These are phyloP conservation scores for Aureobasidium leucospermi DNA, from an alignment of 2,329 filamentous ascomycete genomes.

Conservation along the genomic window DNA sequence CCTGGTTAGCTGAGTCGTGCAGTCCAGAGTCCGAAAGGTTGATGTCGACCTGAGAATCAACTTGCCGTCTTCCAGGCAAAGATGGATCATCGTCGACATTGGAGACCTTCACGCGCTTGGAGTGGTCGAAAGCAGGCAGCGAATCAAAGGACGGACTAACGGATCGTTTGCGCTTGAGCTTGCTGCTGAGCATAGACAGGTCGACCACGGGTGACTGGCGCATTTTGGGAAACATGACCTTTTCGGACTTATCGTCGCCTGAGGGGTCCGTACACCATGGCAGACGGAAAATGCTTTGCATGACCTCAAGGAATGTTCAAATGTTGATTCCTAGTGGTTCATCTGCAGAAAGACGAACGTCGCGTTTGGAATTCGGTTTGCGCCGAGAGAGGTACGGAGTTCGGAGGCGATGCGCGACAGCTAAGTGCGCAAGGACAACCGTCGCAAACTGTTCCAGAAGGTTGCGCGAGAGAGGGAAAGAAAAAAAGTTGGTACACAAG, in stretches of 20 bases:
- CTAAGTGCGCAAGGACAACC: slow-evolving; percentile 3
- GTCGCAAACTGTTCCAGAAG: not conserved
- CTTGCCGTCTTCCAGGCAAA: not conserved
- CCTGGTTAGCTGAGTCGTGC: not conserved
- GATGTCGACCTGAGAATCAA: not conserved
- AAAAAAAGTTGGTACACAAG: not conserved
- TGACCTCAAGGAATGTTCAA: slow-evolving; percentile 20
- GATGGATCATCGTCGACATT: slow-evolving; percentile 10
- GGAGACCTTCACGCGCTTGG: slow-evolving; percentile 25
- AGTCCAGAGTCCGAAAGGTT: not conserved
- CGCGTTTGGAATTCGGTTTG: not conserved
- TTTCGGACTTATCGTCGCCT: slow-evolving; percentile 39
- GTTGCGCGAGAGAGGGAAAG: not conserved
- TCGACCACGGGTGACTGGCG: slow-evolving; percentile 39
- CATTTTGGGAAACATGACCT: slow-evolving; percentile 34
- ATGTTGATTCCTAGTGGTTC: not conserved
- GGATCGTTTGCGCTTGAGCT: slow-evolving; percentile 53
- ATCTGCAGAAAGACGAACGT: not conserved
- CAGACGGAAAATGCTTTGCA: slow-evolving; percentile 46
- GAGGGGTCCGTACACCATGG: slow-evolving; percentile 37
- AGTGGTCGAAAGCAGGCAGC: slow-evolving; percentile 19
- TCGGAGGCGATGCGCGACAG: slow-evolving; percentile 8
- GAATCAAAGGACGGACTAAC: slow-evolving; percentile 37
- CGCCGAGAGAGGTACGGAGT: slow-evolving; percentile 1
- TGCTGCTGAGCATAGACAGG: slow-evolving; percentile 41